A percentile compares a stretch with the other conserved stretches of the same genome.
Evolutionary conservation across 208 protist genomes (phyloP).

Genomic region (Acanthamoeba royreba): DNA sequence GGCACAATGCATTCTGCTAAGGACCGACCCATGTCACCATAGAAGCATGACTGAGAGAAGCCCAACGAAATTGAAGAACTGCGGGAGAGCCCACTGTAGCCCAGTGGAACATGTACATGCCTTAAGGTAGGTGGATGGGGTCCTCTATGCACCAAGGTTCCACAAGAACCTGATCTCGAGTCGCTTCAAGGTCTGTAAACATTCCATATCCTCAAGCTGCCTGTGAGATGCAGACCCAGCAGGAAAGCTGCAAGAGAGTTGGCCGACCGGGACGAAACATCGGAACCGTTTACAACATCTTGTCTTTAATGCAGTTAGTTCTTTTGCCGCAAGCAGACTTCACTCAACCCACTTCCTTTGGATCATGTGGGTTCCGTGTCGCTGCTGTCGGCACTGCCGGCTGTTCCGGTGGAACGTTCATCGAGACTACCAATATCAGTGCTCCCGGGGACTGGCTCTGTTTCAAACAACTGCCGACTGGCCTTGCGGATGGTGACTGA

Average conservation of each 20-base stretch:
- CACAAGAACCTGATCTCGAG: neutral
- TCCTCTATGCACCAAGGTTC: too few relatives aligned
- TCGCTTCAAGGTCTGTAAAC: neutral
- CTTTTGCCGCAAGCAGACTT: too few relatives aligned
- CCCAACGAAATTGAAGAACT: too few relatives aligned
- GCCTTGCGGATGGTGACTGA: neutral
- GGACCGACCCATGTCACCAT: too few relatives aligned
- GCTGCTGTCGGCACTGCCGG: neutral
- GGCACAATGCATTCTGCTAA: too few relatives aligned
- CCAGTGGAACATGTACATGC: too few relatives aligned
- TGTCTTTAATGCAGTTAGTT: too few relatives aligned
- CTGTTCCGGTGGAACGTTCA: neutral
- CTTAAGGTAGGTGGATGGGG: too few relatives aligned
- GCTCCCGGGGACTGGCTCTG: neutral
- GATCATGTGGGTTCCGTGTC: too few relatives aligned
- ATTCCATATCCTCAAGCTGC: constrained; percentile 67
- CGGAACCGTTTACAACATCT: neutral
- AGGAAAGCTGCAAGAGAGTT: constrained; percentile 74
- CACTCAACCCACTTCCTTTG: too few relatives aligned
- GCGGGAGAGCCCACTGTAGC: too few relatives aligned
- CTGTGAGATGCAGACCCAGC: constrained; percentile 75
- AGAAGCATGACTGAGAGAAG: too few relatives aligned
- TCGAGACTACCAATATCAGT: neutral
- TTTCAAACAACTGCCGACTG: neutral
- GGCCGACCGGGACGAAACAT: constrained; percentile 57